Evolutionary conservation across 1,284 basidiomycete species (phyloP).

Genomic region (Pseudozyma sp.): DNA sequence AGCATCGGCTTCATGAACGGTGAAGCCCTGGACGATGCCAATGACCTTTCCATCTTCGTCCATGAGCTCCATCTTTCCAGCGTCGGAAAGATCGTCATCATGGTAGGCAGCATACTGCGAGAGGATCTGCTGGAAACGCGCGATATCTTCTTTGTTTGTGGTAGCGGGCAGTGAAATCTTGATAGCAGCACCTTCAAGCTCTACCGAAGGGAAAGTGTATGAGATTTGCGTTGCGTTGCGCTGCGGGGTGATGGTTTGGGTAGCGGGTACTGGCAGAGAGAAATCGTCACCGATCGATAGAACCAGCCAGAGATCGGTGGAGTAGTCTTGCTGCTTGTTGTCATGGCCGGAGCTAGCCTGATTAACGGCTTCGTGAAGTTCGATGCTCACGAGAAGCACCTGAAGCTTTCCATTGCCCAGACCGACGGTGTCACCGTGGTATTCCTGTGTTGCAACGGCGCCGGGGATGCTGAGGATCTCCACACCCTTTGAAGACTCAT

Average conservation of each 20-base stretch:
- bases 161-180: constrained; percentile 32
- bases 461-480: constrained; percentile 40
- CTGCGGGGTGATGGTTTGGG: constrained; percentile 41
- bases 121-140: constrained; percentile 53
- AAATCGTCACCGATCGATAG: constrained; percentile 50
- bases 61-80: constrained; percentile 54
- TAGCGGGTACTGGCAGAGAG: constrained; percentile 45
- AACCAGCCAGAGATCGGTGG: constrained; percentile 54
- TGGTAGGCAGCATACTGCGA: constrained; percentile 56
- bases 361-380: constrained; percentile 24
- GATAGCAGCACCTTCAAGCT: constrained; percentile 53
- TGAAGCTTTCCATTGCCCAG: constrained; percentile 43
- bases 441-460: constrained; percentile 47
- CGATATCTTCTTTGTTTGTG: constrained; percentile 15
- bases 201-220: constrained; percentile 50
- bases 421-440: constrained; percentile 44
- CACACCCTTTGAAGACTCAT: constrained; percentile 37
- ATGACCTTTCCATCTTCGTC: constrained; percentile 57
- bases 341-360: neutral
- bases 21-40: constrained; percentile 50
- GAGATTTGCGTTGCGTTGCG: constrained; percentile 18
- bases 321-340: constrained; percentile 23
- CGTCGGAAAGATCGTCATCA: constrained; percentile 40
- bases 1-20: constrained; percentile 36
- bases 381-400: constrained; percentile 48